phyloP scores from a whole-genome alignment of 352 stramenopile species.

The Phytopythium chamaehyphon region DNA sequence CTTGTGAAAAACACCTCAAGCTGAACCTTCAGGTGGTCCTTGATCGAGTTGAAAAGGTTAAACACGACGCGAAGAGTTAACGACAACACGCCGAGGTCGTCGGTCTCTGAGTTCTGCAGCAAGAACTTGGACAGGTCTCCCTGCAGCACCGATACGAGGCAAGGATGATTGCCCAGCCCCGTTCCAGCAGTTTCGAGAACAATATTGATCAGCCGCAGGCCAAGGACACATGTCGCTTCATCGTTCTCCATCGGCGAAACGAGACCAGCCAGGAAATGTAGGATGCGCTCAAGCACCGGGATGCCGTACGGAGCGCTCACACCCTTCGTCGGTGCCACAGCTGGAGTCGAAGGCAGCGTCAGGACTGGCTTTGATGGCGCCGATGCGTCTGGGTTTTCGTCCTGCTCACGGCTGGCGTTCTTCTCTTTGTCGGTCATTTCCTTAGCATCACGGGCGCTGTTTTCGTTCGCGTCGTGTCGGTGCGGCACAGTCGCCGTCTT shows the following conservation, averaged over 20 bases:
- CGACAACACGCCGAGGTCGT: slow-evolving; percentile 91
- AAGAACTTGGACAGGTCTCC: slow-evolving; percentile 97
- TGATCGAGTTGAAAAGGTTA: slow-evolving; percentile 99
- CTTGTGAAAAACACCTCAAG: slow-evolving; percentile 98
- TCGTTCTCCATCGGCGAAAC: slow-evolving; percentile 91
- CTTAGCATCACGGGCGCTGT: neutral
- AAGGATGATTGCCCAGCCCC: slow-evolving; percentile 65
- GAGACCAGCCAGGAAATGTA: slow-evolving; percentile 92
- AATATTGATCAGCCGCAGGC: slow-evolving; percentile 96
- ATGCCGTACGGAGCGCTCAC: slow-evolving; percentile 68
- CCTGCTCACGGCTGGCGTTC: neutral
- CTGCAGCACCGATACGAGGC: slow-evolving; percentile 86
- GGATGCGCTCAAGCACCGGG: slow-evolving; percentile 90
- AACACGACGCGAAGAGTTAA: slow-evolving; percentile 97
- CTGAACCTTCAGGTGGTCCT: slow-evolving; percentile 98
- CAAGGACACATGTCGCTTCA: slow-evolving; percentile 87
- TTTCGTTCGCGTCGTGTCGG: neutral
- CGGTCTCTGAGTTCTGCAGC: slow-evolving; percentile 94
- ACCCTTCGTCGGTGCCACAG: neutral
- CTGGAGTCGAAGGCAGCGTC: neutral
- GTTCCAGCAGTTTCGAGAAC: slow-evolving; percentile 93
- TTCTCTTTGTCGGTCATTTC: neutral
- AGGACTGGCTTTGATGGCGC: neutral
- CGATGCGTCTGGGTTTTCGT: neutral
- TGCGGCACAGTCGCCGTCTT: neutral